Percentiles rank a stretch among this genome's conserved stretches.
Conservation (phyloP, 2,329 filamentous ascomycete species). For the Colletotrichum sp. region DNA sequence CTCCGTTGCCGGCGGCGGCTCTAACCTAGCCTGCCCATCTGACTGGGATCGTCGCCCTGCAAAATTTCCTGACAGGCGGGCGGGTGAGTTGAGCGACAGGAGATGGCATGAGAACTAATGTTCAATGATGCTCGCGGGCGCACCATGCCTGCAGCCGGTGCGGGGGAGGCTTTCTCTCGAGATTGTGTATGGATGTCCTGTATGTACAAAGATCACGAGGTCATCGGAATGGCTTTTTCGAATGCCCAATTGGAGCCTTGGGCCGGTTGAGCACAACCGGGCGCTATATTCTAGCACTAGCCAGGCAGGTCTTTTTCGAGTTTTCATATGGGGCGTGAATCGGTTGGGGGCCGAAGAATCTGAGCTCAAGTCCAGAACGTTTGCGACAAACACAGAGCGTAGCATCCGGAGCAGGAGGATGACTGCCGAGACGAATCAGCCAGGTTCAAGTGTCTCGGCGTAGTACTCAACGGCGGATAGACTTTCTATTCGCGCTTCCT, state of each 20-base stretch:
- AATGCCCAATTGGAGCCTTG: not conserved
- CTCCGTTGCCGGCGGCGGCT: slow-evolving; percentile 12
- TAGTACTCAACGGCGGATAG: slow-evolving; percentile 6
- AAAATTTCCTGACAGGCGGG: not conserved
- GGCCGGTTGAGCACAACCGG: not conserved
- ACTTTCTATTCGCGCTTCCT: slow-evolving; percentile 4
- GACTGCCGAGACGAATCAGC: not conserved
- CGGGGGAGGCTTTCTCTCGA: not conserved
- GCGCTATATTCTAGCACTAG: not conserved
- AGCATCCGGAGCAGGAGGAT: not conserved
- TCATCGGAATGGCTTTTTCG: no score
- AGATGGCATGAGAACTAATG: not conserved
- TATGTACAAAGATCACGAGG: not conserved
- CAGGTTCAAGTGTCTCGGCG: not conserved
- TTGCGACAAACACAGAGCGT: not conserved
- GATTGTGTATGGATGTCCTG: not conserved
- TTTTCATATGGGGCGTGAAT: not conserved
- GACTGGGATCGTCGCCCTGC: not conserved
- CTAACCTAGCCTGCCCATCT: not conserved
- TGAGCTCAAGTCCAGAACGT: not conserved
- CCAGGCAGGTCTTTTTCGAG: not conserved
- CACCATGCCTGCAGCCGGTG: slow-evolving; percentile 7
- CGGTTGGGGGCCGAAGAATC: not conserved
- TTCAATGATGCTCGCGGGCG: not conserved
- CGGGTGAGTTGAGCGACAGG: not conserved